phyloP scores from a whole-genome alignment of 352 stramenopile genomes.

The Globisporangium acanthophoron region DNA sequence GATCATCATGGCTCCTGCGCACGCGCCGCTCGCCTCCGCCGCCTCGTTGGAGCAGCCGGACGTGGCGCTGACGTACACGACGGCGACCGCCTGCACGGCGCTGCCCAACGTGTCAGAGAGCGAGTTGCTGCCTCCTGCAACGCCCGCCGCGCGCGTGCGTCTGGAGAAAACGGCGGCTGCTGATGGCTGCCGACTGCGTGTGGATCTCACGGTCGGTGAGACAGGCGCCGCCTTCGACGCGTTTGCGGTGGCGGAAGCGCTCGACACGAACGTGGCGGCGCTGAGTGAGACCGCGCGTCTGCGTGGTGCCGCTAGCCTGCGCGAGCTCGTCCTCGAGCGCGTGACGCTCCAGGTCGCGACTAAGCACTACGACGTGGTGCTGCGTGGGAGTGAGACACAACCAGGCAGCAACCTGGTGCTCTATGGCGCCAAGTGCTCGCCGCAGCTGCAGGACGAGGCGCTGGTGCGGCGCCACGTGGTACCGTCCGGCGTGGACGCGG shows the following conservation, averaged over 20 bases:
- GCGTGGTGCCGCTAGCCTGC: conserved; percentile 4
- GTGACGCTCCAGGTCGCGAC: conserved; percentile 18
- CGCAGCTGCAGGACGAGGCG: conserved; percentile 7
- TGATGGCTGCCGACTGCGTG: conserved; percentile 9
- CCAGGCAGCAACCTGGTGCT: conserved; percentile 15
- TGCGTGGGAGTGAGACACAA: conserved; percentile 4
- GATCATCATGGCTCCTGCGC: conserved; percentile 19
- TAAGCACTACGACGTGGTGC: conserved; percentile 16
- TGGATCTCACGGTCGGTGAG: not conserved
- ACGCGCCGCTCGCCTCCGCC: conserved; percentile 21
- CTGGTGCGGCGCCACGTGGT: conserved; percentile 14
- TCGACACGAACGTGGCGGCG: conserved; percentile 15
- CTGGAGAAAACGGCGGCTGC: conserved; percentile 11
- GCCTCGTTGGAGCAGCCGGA: conserved; percentile 10
- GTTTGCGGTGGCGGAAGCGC: conserved; percentile 10
- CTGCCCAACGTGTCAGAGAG: conserved; percentile 4
- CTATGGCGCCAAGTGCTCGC: conserved; percentile 11
- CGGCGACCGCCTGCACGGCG: conserved; percentile 12
- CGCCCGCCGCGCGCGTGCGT: conserved; percentile 1
- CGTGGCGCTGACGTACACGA: conserved; percentile 23
- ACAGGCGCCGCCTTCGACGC: not conserved
- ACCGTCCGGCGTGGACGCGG: conserved; percentile 9
- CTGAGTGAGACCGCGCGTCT: conserved; percentile 11
- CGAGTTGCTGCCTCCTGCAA: conserved; percentile 10
- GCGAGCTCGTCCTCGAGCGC: conserved; percentile 17